phyloP scores from a whole-genome alignment of 2,329 filamentous ascomycete genomes.

The Orbilia quercus region DNA sequence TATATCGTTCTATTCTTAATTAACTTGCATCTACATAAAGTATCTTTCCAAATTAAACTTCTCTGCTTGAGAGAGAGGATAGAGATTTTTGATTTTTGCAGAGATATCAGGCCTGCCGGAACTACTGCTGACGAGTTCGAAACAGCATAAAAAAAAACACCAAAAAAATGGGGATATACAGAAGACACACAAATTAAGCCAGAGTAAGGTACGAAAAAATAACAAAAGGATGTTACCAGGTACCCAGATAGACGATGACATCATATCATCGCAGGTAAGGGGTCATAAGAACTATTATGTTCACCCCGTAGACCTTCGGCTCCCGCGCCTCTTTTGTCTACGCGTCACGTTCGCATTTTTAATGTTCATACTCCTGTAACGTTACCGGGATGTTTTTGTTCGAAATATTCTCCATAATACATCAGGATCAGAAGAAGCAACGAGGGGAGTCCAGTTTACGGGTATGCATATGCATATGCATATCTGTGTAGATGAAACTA shows the following conservation, averaged over 20 bases:
- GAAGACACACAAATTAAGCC: background rate
- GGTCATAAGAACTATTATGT: slow-evolving; percentile 40
- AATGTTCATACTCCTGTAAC: slow-evolving; percentile 5
- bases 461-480: too few relatives aligned
- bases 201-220: background rate
- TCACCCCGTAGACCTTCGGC: background rate
- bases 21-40: too few relatives aligned
- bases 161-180: background rate
- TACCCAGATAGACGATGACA: background rate
- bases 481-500: too few relatives aligned
- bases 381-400: background rate
- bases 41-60: background rate
- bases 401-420: too few relatives aligned
- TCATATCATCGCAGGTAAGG: slow-evolving; percentile 12
- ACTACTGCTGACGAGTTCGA: too few relatives aligned
- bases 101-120: too few relatives aligned
- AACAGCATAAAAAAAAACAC: too few relatives aligned
- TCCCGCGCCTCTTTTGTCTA: slow-evolving; percentile 40
- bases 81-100: too few relatives aligned
- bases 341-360: slow-evolving; percentile 40
- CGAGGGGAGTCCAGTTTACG: too few relatives aligned
- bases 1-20: slow-evolving; percentile 15
- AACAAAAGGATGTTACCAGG: background rate
- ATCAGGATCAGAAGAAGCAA: too few relatives aligned
- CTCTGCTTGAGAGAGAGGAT: too few relatives aligned